phyloP scores from a whole-genome alignment of 1,284 basidiomycete genomes.

The Ganoderma lucidum region DNA sequence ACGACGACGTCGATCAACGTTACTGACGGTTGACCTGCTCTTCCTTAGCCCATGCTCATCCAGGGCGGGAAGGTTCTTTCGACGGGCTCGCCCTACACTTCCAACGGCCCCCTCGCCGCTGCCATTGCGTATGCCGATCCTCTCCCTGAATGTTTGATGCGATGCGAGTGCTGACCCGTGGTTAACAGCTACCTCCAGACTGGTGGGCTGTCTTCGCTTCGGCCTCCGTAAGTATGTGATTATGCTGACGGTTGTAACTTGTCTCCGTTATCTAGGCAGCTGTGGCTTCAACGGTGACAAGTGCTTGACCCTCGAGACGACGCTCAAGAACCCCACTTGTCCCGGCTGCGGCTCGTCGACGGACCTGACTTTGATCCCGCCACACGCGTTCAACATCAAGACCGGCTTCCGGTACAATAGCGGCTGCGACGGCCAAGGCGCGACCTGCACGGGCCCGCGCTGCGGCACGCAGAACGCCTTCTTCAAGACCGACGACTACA shows the following conservation, averaged over 20 bases:
- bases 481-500: slow-evolving; percentile 47
- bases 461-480: slow-evolving; percentile 47
- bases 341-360: slow-evolving; percentile 50
- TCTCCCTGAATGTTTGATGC: background rate
- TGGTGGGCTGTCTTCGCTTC: slow-evolving; percentile 28
- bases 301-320: slow-evolving; percentile 53
- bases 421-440: slow-evolving; percentile 45
- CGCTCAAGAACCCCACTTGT: slow-evolving; percentile 49
- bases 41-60: slow-evolving; percentile 43
- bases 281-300: slow-evolving; percentile 53
- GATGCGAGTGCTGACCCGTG: background rate
- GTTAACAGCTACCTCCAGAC: slow-evolving; percentile 41
- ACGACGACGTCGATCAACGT: background rate
- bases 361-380: slow-evolving; percentile 54
- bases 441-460: slow-evolving; percentile 27
- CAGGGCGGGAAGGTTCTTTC: slow-evolving; percentile 43
- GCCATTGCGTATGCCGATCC: slow-evolving; percentile 44
- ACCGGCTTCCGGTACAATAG: slow-evolving; percentile 42
- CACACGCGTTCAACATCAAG: slow-evolving; percentile 45
- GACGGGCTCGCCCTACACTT: slow-evolving; percentile 44
- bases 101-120: slow-evolving; percentile 38
- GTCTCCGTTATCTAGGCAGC: slow-evolving; percentile 28
- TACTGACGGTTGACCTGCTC: background rate
- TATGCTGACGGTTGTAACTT: background rate
- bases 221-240: background rate